These are phyloP conservation scores for Ophiostoma montium DNA, from an alignment of 2,329 filamentous ascomycete species.

Conservation along the genomic window DNA sequence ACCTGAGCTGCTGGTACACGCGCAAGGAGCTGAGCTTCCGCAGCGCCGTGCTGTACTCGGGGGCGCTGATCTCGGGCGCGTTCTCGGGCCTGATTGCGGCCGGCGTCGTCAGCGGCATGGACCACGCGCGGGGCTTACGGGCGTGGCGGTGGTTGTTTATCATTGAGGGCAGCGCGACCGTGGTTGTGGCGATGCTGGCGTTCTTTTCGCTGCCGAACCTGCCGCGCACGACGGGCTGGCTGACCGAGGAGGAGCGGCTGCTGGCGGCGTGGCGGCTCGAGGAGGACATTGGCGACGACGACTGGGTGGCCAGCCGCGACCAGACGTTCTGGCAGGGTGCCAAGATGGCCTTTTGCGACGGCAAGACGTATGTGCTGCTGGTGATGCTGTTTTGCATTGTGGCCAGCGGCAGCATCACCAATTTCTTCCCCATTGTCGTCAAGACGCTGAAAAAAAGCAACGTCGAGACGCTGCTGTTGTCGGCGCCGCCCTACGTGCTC, in stretches of 20 bases:
- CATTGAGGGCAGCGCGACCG: conserved; percentile 10
- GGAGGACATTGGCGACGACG: conserved; percentile 43
- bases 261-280: conserved; percentile 31
- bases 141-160: conserved; percentile 22
- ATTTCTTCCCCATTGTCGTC: conserved; percentile 56
- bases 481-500: conserved; percentile 51
- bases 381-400: conserved; percentile 44
- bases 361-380: conserved; percentile 47
- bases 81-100: conserved; percentile 48
- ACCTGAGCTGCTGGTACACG: conserved; percentile 48
- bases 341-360: conserved; percentile 39
- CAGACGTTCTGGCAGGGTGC: conserved; percentile 42
- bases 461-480: conserved; percentile 47
- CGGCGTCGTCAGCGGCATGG: conserved; percentile 53
- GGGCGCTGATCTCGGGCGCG: conserved; percentile 49
- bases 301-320: conserved; percentile 41
- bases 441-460: conserved; percentile 48
- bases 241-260: conserved; percentile 28
- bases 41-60: conserved; percentile 42
- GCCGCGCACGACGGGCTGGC: conserved; percentile 34
- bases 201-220: conserved; percentile 41
- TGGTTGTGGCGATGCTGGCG: conserved; percentile 13
- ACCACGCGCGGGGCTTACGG: conserved; percentile 37
- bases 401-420: conserved; percentile 42
- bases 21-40: conserved; percentile 46